A percentile compares a stretch with the other conserved stretches of the same genome.
Conservation (phyloP, 345 rosid species). For the Cardamine chenopodiifolia region DNA sequence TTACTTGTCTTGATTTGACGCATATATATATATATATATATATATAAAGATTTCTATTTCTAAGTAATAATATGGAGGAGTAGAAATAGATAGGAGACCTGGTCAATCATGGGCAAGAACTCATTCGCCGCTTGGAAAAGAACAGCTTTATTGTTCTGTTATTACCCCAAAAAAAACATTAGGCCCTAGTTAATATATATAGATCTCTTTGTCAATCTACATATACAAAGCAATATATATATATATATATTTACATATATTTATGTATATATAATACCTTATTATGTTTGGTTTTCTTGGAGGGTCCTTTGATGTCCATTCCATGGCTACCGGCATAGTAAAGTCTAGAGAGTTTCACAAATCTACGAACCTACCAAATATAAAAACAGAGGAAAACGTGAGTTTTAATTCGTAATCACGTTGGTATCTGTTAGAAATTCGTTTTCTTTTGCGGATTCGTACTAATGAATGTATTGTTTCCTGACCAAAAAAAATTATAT, state of each 20-base stretch:
- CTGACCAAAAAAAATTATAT: not conserved
- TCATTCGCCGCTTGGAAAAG: slow-evolving; percentile 84
- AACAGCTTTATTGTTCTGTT: slow-evolving; percentile 54
- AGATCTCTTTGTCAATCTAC: not conserved
- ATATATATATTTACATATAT: not conserved
- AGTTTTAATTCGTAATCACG: not conserved
- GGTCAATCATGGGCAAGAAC: slow-evolving; percentile 80
- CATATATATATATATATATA: too few relatives aligned
- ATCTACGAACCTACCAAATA: slow-evolving; percentile 54
- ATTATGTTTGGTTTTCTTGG: slow-evolving; percentile 50
- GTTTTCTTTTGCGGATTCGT: not conserved
- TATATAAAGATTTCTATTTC: not conserved
- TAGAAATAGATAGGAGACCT: slow-evolving; percentile 46
- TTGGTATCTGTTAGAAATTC: too few relatives aligned
- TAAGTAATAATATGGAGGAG: not conserved
- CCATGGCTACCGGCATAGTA: slow-evolving; percentile 98
- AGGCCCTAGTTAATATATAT: not conserved
- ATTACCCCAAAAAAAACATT: not conserved
- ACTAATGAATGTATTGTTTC: too few relatives aligned
- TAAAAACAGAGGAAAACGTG: not conserved
- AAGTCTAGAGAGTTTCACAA: slow-evolving; percentile 71
- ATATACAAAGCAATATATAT: not conserved
- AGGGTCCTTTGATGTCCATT: slow-evolving; percentile 94
- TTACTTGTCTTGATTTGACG: not conserved
- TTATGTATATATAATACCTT: slow-evolving; percentile 43